Evolutionary conservation across 345 rosid genomes (phyloP), one percentile per base, ranked within the genome.

Genomic region (Physaria fendleri): DNA sequence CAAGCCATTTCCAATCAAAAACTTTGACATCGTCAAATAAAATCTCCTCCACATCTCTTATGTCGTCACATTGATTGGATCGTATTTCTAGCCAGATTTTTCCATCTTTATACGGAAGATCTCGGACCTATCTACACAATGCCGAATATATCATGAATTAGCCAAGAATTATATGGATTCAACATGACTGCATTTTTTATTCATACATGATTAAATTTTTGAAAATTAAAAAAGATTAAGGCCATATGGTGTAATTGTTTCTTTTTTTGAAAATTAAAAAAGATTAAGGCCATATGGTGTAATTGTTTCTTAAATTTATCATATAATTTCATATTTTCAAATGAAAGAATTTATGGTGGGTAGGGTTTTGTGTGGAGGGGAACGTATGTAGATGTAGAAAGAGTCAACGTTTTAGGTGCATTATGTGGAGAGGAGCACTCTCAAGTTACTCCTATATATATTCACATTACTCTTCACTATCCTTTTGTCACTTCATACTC

Each of bases 331-430:
- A 5, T 37, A 35, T 14, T 23, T 37, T 2, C 13, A 59, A 32
- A 33, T 45, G 25, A 39, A 39, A 40, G 35, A 29, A 21, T 14
- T 7, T 3, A 34, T 51, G 54, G 17, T 43, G 56, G 30, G 21
- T 56, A 5, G 13, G n/a, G 30, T 21, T 51, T 13, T 45, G 41
- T 56, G 68, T 37, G 68, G 56, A 46, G 41, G 68, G 67, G 48
- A 54, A 45, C 29, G 34, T 28, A 51, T 25, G 30, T 32, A 41
- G 52, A 51, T 32, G 46, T 28, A 61, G 57, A 69, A 69, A 44
- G 68, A 56, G 68, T 69, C 68, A 69, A 62, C 59, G 29, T 40
- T 48, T 29, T 32, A 41, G 57, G 57, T 65, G 42, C 55, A 67
- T 23, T 50, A 0, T 30, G 53, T 50, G 53, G 46, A 11, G 32